Conservation (phyloP, 192 early-diverging fungal genomes). For the Backusella morwellensis region DNA sequence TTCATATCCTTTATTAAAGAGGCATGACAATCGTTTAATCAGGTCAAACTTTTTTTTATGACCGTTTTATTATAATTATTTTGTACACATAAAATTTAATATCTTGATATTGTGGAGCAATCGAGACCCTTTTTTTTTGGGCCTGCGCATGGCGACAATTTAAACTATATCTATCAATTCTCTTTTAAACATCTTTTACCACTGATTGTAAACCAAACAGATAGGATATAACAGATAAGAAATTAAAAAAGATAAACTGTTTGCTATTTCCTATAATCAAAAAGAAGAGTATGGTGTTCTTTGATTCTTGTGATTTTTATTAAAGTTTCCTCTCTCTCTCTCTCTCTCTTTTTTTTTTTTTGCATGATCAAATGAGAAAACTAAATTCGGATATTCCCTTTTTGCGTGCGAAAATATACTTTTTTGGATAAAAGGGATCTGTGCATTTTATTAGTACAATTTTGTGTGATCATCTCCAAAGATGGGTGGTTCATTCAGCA, state of each 20-base stretch:
- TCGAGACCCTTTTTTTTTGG: background rate
- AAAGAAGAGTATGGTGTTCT: background rate
- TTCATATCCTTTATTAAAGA: background rate
- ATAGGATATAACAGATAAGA: background rate
- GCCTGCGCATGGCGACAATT: background rate
- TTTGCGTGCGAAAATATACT: background rate
- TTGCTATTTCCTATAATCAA: background rate
- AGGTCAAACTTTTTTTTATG: background rate
- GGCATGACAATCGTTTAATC: background rate
- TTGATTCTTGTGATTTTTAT: background rate
- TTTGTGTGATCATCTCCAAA: background rate
- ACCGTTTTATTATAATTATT: background rate
- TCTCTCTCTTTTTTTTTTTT: no score
- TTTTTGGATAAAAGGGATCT: background rate
- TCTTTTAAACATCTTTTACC: background rate
- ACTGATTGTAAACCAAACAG: background rate
- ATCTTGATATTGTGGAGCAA: background rate
- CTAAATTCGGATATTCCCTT: background rate
- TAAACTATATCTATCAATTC: background rate
- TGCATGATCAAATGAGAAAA: background rate
- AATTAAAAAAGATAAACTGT: background rate
- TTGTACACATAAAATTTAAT: background rate
- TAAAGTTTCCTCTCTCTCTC: background rate
- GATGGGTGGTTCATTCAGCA: background rate
- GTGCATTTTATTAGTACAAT: constrained; percentile 3